Evolutionary conservation across 768 basidiomycete genomes (phyloP).

Genomic region (Fistulinella prunicolor): DNA sequence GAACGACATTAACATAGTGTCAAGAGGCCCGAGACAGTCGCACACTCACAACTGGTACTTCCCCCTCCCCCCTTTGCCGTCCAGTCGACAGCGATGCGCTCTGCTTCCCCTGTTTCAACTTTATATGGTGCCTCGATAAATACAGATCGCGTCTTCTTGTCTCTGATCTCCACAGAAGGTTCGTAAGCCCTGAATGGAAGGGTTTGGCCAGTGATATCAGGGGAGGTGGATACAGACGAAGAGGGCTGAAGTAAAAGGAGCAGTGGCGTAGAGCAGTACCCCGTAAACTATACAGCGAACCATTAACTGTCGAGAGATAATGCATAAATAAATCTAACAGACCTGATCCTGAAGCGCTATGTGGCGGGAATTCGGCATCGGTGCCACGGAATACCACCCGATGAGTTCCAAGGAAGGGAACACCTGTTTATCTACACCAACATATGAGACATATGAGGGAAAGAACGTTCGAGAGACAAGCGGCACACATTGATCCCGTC

Average conservation of each 20-base stretch:
- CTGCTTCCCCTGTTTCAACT: constrained; percentile 97
- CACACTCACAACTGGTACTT: constrained; percentile 69
- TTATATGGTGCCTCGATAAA: constrained; percentile 85
- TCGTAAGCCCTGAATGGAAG: constrained; percentile 95
- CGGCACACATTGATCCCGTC: constrained; percentile 82
- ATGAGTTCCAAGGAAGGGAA: constrained; percentile 97
- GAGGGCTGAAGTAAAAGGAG: constrained; percentile 73
- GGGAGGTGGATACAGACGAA: constrained; percentile 39
- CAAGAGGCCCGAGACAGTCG: background rate
- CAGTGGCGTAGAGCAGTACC: constrained; percentile 85
- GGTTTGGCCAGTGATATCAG: constrained; percentile 61
- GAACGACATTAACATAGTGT: constrained; percentile 6
- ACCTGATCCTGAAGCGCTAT: constrained; percentile 87
- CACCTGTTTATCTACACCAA: constrained; percentile 89
- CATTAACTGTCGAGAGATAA: constrained; percentile 1
- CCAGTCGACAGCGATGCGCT: constrained; percentile 97
- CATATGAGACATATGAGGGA: constrained; percentile 7
- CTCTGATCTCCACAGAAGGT: constrained; percentile 81
- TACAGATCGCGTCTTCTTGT: constrained; percentile 69
- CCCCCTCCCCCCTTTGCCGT: constrained; percentile 83
- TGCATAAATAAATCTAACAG: constrained; percentile 1
- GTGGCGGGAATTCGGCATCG: constrained; percentile 70
- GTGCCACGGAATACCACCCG: constrained; percentile 93
- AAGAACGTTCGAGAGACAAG: background rate
- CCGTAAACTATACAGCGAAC: constrained; percentile 58